Evolutionary conservation across 768 basidiomycete genomes (phyloP).

Genomic region (Tulasnella sp.): DNA sequence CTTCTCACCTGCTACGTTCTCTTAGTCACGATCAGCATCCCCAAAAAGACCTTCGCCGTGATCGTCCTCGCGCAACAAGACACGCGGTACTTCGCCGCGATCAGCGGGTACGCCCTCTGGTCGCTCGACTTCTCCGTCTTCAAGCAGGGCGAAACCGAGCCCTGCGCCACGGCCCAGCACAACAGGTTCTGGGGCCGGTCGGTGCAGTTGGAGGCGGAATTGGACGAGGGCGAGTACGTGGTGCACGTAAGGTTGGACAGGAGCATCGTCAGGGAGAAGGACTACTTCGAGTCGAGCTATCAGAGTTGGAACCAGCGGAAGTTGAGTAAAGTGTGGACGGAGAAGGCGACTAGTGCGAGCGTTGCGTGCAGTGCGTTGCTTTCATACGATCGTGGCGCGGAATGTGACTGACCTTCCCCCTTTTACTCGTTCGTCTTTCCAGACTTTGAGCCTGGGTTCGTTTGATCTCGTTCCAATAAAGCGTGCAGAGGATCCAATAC

Average conservation of each 20-base stretch:
- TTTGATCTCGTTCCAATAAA: too few species aligned
- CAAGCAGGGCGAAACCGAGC: constrained; percentile 51
- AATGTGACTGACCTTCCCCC: background rate
- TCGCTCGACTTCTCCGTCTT: constrained; percentile 57
- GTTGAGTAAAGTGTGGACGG: constrained; percentile 24
- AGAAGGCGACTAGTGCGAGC: constrained; percentile 28
- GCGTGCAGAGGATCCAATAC: too few species aligned
- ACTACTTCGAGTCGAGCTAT: constrained; percentile 24
- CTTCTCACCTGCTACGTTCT: background rate
- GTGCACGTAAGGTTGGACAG: constrained; percentile 40
- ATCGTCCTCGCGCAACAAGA: constrained; percentile 60
- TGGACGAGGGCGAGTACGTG: constrained; percentile 44
- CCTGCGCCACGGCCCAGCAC: constrained; percentile 39
- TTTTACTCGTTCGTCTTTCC: background rate
- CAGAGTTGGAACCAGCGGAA: constrained; percentile 32
- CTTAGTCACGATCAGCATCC: constrained; percentile 54
- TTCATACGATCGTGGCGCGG: background rate
- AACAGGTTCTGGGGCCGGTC: constrained; percentile 41
- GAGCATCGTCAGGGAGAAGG: constrained; percentile 20
- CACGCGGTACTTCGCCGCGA: constrained; percentile 54
- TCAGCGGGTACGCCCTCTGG: constrained; percentile 53
- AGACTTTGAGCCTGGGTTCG: constrained; percentile 28
- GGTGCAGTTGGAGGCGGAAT: constrained; percentile 39
- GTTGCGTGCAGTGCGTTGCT: constrained; percentile 30
- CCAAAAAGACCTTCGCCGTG: constrained; percentile 49